phyloP scores from a whole-genome alignment of 2,329 filamentous ascomycete genomes.

The Lomentospora prolificans region DNA sequence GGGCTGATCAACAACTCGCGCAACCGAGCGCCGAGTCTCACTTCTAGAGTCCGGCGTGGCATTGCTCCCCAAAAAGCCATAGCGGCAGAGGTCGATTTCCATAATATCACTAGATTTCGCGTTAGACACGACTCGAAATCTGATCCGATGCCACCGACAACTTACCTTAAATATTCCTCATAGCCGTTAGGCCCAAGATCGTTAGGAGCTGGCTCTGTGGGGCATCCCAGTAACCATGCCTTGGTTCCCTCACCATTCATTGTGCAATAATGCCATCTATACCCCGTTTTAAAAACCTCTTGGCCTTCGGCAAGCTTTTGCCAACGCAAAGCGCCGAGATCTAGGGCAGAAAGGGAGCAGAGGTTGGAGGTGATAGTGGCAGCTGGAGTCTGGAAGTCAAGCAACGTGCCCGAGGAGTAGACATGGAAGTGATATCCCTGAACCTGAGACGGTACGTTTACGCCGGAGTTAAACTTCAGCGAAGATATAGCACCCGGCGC shows the following conservation, averaged over 20 bases:
- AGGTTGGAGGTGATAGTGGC: slow-evolving; percentile 78
- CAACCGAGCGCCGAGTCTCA: slow-evolving; percentile 37
- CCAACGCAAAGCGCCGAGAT: slow-evolving; percentile 82
- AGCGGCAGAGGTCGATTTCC: slow-evolving; percentile 83
- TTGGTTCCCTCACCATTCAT: slow-evolving; percentile 93
- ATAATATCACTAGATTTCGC: slow-evolving; percentile 60
- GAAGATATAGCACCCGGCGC: slow-evolving; percentile 85
- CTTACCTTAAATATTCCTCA: slow-evolving; percentile 72
- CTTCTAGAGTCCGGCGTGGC: slow-evolving; percentile 44
- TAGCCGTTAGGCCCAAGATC: slow-evolving; percentile 60
- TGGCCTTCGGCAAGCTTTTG: slow-evolving; percentile 89
- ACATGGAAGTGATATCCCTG: slow-evolving; percentile 92
- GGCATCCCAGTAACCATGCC: slow-evolving; percentile 92
- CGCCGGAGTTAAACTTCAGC: slow-evolving; percentile 73
- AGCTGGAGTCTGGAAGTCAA: slow-evolving; percentile 90
- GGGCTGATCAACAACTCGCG: slow-evolving; percentile 39
- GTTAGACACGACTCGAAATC: neutral
- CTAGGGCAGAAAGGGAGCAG: slow-evolving; percentile 81
- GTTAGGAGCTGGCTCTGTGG: slow-evolving; percentile 57
- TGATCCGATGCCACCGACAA: neutral
- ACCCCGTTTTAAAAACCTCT: slow-evolving; percentile 85
- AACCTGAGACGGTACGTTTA: slow-evolving; percentile 77
- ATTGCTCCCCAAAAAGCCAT: slow-evolving; percentile 80
- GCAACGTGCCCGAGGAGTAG: slow-evolving; percentile 82
- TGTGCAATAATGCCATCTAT: slow-evolving; percentile 96